Conservation (phyloP, 2,329 filamentous ascomycete genomes). For the Cyphellophora attinorum region DNA sequence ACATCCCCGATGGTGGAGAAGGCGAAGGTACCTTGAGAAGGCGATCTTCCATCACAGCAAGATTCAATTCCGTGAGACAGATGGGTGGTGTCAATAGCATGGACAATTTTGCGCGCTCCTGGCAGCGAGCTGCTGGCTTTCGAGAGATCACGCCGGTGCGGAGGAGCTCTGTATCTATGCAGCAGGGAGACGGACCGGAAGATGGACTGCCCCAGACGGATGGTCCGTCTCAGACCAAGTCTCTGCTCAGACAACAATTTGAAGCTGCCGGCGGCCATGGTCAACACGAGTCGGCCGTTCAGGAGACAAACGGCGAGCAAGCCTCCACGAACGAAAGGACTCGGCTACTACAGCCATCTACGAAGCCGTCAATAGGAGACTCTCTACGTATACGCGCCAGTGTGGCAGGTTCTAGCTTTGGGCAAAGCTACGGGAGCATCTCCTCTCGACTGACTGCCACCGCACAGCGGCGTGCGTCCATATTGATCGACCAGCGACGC, state of each 20-base stretch:
- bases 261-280: conserved; percentile 13
- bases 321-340: conserved; percentile 19
- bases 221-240: conserved; percentile 14
- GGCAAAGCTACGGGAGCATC: conserved; percentile 51
- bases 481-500: conserved; percentile 43
- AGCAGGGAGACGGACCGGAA: conserved; percentile 21
- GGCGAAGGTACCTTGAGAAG: conserved; percentile 16
- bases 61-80: conserved; percentile 45
- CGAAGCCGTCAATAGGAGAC: conserved; percentile 4
- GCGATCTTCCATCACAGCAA: conserved; percentile 34
- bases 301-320: conserved; percentile 16
- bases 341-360: conserved; percentile 9
- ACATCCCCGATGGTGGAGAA: conserved; percentile 10
- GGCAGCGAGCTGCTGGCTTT: conserved; percentile 84
- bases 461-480: conserved; percentile 46
- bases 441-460: conserved; percentile 47
- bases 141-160: conserved; percentile 70
- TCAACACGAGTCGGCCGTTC: conserved; percentile 18
- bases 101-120: conserved; percentile 84
- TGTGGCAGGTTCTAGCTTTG: conserved; percentile 18
- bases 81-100: conserved; percentile 89
- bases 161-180: conserved; percentile 53
- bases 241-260: conserved; percentile 21
- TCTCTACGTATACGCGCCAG: conserved; percentile 1
- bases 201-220: conserved; percentile 6